phyloP scores from a whole-genome alignment of 371 early-diverging fungal genomes.

The Conidiobolus incongruus region DNA sequence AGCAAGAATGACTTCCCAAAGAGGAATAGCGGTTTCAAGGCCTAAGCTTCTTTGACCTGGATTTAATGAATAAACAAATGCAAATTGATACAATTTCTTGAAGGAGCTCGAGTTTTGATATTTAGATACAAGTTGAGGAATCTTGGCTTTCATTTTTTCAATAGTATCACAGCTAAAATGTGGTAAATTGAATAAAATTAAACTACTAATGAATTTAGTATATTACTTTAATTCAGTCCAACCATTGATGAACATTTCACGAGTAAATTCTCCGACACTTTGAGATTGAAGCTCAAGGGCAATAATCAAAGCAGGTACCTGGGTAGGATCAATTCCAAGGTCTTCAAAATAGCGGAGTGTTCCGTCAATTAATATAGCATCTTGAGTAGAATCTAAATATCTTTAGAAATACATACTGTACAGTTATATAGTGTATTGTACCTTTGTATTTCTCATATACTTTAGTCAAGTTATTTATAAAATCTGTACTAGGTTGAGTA shows the following conservation, averaged over 20 bases:
- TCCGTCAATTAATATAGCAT: conserved; percentile 50
- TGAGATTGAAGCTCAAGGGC: conserved; percentile 45
- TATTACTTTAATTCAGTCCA: conserved; percentile 35
- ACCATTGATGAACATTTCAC: conserved; percentile 33
- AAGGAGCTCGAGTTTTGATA: conserved; percentile 26
- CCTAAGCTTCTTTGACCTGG: conserved; percentile 52
- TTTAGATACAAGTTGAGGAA: conserved; percentile 22
- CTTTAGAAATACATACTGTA: neutral
- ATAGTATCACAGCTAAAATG: conserved; percentile 34
- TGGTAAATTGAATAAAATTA: too few species aligned
- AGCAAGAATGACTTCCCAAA: conserved; percentile 43
- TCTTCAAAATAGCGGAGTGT: conserved; percentile 42
- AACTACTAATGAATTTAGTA: too few species aligned
- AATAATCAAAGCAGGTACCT: conserved; percentile 45
- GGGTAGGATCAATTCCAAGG: conserved; percentile 51
- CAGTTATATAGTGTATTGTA: conserved; percentile 5
- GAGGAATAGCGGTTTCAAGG: conserved; percentile 46
- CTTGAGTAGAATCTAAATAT: conserved; percentile 29
- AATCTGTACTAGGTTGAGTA: neutral
- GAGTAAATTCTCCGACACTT: conserved; percentile 52
- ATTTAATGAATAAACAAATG: conserved; percentile 42
- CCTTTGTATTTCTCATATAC: conserved; percentile 52
- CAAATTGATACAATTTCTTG: conserved; percentile 49
- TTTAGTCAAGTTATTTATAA: conserved; percentile 11
- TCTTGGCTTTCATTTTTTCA: conserved; percentile 27